Base-by-base conservation (phyloP, 2,329 filamentous ascomycete genomes). In the Mollisia scopiformis region DNA sequence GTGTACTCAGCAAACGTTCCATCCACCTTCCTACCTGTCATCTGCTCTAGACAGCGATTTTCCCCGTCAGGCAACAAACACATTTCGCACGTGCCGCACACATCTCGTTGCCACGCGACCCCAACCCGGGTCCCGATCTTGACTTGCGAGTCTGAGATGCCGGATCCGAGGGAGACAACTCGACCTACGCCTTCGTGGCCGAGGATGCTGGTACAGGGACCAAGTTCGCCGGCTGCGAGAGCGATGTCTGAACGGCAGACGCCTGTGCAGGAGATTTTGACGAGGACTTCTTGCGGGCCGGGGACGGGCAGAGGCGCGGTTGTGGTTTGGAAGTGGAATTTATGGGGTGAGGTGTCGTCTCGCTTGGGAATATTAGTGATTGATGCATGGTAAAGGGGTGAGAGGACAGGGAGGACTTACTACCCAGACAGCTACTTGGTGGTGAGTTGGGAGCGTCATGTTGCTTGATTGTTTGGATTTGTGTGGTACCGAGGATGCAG, bases 111-210 rank as follows among this genome's bases (percentile, higher is more conserved):
- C 62, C 60, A 66, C 35, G 89, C 89, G 68, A 90, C 82, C 6
- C 88, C 88, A 1, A 90, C 88, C 3, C 87, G 78, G 62, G 89
- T 82, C 2, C 86, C 86, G 16, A 88, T 66, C 66, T 86, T 86
- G 49, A 88, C 75, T 1, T 78, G 79, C 1, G 81, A 76, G 21
- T 66, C 69, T 39, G 86, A 82, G 16, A 82, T 78, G 5, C 82
- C 84, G 0, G 85, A 77, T 0, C 88, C 87, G 63, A 90, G 76
- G 68, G 86, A 84, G 46, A 87, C 85, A 23, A 90, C 79, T 57
- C 79, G 82, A 39, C 85, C 84, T 1, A 89, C 83, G 28, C 87
- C 87, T 74, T 90, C 88, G 70, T 90, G 88, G 5, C 88, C 88
- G 50, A 62, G 57, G 27, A 67, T 62, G 1, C 28, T 43, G 4